Evolutionary conservation across 2,329 filamentous ascomycete genomes (phyloP), one percentile per base, ranked within the genome.

Genomic region (Phialocephala sp.): DNA sequence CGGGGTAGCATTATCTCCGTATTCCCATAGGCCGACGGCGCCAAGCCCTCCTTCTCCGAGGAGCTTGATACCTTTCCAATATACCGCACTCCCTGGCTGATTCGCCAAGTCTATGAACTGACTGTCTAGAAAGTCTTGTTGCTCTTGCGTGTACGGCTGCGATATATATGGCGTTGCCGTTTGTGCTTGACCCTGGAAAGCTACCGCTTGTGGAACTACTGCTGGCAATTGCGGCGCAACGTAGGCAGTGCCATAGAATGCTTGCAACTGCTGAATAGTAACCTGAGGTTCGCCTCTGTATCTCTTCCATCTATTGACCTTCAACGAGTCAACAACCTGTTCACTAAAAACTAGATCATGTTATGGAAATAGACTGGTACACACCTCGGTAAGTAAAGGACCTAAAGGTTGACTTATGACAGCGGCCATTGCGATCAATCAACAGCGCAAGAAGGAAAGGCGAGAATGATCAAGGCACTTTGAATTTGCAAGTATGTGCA

Each of bases 31-130:
- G 14, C 32, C 61, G 9, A 63, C 56, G 18, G 24, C 18, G 18
- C 35, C 43, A 8, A 15, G 32, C 0, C 32, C 24, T 14, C 62
- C 56, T 41, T 43, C 20, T 4, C 62, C 62, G 1, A 63, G 43
- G 3, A 59, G 20, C n/a, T 63, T 63, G 11, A n/a, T 39, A 5
- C 43, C 35, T 58, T 27, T n/a, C 62, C 55, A 63, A 54, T 37
- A 9, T 39, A 8, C 1, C 43, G 8, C 35, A 35, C 27, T 3
- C 27, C 27, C 27, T 32, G 27, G 27, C 27, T 32, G 27, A 32
- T 32, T 6, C 27, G 27, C 6, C 27, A 32, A 6, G 14, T 4
- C 14, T 12, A 6, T 4, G 47, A 22, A 15, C 22, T 20, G 24
- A 9, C 15, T 11, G 9, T 5, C 22, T 15, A 55, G 27, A 55